Conservation (phyloP, 2,329 filamentous ascomycete genomes). For the Pochonia chlamydosporia region DNA sequence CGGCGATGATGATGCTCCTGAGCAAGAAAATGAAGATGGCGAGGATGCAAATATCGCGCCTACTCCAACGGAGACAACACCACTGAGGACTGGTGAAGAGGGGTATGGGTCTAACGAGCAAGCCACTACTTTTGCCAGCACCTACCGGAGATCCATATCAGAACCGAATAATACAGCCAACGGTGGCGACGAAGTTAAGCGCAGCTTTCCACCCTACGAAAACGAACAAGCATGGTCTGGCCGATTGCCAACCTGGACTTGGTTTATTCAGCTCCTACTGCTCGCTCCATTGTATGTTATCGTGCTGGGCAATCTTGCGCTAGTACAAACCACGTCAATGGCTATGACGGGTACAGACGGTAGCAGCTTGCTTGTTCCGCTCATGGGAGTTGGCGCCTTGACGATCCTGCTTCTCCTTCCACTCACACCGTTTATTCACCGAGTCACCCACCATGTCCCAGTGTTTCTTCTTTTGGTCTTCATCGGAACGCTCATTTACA, state of each 20-base stretch:
- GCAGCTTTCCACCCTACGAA: constrained; percentile 43
- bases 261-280: constrained; percentile 80
- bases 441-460: constrained; percentile 77
- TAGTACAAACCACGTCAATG: constrained; percentile 66
- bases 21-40: not conserved
- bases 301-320: constrained; percentile 67
- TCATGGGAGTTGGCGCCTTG: constrained; percentile 62
- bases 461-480: constrained; percentile 69
- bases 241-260: constrained; percentile 73
- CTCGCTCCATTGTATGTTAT: constrained; percentile 74
- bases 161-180: constrained; percentile 17
- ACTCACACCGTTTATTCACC: constrained; percentile 77
- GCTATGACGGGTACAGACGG: constrained; percentile 84
- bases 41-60: constrained; percentile 19
- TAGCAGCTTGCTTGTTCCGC: constrained; percentile 63
- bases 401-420: constrained; percentile 71
- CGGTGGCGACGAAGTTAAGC: constrained; percentile 15
- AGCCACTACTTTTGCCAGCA: constrained; percentile 48
- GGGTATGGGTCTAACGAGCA: constrained; percentile 29
- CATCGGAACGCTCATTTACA: constrained; percentile 73
- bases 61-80: constrained; percentile 47
- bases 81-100: constrained; percentile 36
- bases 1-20: constrained; percentile 25
- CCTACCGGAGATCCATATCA: constrained; percentile 44
- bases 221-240: constrained; percentile 84